phyloP scores from a whole-genome alignment of 1,284 basidiomycete species.

The Malassezia nana region DNA sequence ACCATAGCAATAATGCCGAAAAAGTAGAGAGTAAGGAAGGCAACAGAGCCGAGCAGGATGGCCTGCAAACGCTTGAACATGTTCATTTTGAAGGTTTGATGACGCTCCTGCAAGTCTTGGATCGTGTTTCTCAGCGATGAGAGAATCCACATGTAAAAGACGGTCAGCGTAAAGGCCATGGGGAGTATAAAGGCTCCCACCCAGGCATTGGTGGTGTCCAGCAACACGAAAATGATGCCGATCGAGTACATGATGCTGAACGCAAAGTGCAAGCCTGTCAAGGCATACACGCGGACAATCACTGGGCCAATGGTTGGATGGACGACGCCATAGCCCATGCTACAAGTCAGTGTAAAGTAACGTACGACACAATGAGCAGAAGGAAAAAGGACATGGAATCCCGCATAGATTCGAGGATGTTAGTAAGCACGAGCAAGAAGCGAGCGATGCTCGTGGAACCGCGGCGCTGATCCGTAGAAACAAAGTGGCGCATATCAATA shows the following conservation, averaged over 20 bases:
- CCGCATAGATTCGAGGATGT: slow-evolving; percentile 76
- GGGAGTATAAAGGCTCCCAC: slow-evolving; percentile 62
- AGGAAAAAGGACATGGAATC: slow-evolving; percentile 93
- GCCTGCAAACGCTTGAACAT: slow-evolving; percentile 61
- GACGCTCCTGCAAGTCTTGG: slow-evolving; percentile 33
- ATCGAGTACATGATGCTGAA: slow-evolving; percentile 66
- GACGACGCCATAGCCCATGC: slow-evolving; percentile 46
- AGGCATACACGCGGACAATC: slow-evolving; percentile 66
- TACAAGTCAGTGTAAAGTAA: slow-evolving; percentile 34
- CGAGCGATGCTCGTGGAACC: slow-evolving; percentile 31
- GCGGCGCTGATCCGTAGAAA: slow-evolving; percentile 21
- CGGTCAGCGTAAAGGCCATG: slow-evolving; percentile 80
- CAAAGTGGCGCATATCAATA: slow-evolving; percentile 39
- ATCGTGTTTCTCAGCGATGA: slow-evolving; percentile 39
- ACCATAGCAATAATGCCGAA: slow-evolving; percentile 2
- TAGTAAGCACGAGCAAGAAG: slow-evolving; percentile 35
- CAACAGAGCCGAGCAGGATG: slow-evolving; percentile 60
- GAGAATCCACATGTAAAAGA: slow-evolving; percentile 78
- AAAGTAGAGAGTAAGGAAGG: slow-evolving; percentile 2
- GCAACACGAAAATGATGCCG: slow-evolving; percentile 55
- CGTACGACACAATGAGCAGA: slow-evolving; percentile 65
- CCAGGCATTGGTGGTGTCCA: slow-evolving; percentile 56
- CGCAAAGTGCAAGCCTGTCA: slow-evolving; percentile 75
- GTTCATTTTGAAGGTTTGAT: slow-evolving; percentile 38
- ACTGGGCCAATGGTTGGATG: slow-evolving; percentile 65